Conservation (phyloP, 495 filamentous ascomycete genomes). For the Hypoxylon fragiforme region DNA sequence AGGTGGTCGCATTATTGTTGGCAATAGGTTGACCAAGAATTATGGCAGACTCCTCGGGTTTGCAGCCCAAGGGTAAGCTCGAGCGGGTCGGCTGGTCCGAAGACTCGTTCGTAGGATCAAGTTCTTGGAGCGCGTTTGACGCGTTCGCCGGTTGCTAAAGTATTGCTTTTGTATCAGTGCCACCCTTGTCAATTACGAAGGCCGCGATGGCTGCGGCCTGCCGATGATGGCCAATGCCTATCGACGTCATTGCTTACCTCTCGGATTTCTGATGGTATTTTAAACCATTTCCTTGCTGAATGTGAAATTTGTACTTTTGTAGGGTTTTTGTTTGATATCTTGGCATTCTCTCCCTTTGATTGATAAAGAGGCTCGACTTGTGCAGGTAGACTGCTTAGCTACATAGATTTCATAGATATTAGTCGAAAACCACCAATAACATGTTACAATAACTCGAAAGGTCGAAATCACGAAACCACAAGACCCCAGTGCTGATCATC, state of each 20-base stretch:
- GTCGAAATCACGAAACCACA: background rate
- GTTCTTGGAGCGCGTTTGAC: conserved; percentile 20
- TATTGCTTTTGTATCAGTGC: conserved; percentile 34
- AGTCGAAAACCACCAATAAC: background rate
- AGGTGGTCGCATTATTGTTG: conserved; percentile 16
- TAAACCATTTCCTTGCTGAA: no score
- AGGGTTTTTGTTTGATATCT: background rate
- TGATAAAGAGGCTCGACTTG: conserved; percentile 4
- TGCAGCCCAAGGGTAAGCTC: background rate
- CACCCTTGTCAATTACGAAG: conserved; percentile 27
- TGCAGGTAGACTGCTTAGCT: conserved; percentile 13
- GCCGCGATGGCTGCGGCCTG: conserved; percentile 4
- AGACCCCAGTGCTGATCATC: conserved; percentile 10
- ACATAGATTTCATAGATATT: background rate
- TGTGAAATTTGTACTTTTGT: conserved; percentile 5
- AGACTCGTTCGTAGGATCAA: conserved; percentile 5
- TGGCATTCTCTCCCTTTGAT: background rate
- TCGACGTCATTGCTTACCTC: conserved; percentile 16
- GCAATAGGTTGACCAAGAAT: conserved; percentile 2
- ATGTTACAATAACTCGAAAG: background rate
- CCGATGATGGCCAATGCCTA: background rate
- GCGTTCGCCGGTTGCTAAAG: conserved; percentile 30
- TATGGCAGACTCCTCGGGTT: background rate
- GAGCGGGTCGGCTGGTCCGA: conserved; percentile 5
- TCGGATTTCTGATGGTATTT: no score